Evolutionary conservation across 2,329 filamentous ascomycete species (phyloP), one percentile per base, ranked within the genome.

Genomic region (Akanthomyces dipterigenus): DNA sequence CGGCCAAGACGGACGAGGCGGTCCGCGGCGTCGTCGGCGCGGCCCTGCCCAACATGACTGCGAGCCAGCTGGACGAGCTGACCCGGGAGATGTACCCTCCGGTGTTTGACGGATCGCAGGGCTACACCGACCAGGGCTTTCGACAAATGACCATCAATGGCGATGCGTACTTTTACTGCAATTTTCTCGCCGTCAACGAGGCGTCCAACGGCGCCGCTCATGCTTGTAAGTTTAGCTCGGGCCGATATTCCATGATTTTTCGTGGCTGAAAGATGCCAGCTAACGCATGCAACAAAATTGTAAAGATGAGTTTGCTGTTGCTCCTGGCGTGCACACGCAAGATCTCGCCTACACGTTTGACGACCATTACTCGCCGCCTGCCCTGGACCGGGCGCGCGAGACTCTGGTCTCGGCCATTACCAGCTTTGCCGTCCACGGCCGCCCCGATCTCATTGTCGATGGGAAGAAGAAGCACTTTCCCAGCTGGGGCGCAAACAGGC

Each of bases 91-190:
- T 65, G 3, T 65, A 65, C 38, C 62, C 60, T 7, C 7, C 64
- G 5, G 31, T 49, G 5, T 64, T 64, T 38, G 60, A 65, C 53
- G 60, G 62, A 14, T 58, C 60, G 5, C 24, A 48, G 11, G 45
- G 45, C 5, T 28, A 34, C 16, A 36, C 26, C 1, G 48, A 51
- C 31, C 31, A 51, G 3, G 26, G 26, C 7, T 31, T 28, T 34
- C 26, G 48, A 20, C 48, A 48, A 22, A 28, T 48, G 12, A 50
- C 26, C 4, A 18, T 64, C 8, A 63, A 51, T 48, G 54, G 56
- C 12, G 64, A 65, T 26, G 50, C 62, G 12, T 28, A 55, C 20
- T 26, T 65, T 49, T 60, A 65, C 38, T 65, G 63, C 56, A 53
- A 54, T 20, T 65, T 60, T 26, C 24, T 49, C 12, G 50, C 53